phyloP scores from a whole-genome alignment of 768 basidiomycete genomes.

The Steccherinum ochraceum region DNA sequence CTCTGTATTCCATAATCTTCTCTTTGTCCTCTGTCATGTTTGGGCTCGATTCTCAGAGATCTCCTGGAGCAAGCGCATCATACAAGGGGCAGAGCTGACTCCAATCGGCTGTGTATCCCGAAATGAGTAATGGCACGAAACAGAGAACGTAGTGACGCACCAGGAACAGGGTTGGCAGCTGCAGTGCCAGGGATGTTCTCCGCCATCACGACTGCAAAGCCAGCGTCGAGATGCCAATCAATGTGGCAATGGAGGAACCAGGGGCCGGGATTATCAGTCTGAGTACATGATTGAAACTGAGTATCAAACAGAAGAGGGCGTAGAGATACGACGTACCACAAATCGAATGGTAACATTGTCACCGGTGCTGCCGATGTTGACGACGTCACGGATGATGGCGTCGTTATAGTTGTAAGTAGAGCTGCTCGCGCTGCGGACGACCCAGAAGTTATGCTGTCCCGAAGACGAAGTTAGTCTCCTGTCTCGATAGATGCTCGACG shows the following conservation, averaged over 20 bases:
- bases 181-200: constrained; percentile 22
- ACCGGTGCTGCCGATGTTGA: constrained; percentile 9
- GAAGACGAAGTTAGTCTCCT: no score
- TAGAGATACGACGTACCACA: background rate
- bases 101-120: background rate
- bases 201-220: constrained; percentile 34
- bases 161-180: constrained; percentile 10
- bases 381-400: constrained; percentile 25
- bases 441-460: constrained; percentile 30
- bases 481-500: no score
- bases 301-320: no score
- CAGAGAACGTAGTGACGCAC: no score
- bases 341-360: constrained; percentile 12
- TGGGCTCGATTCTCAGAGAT: no score
- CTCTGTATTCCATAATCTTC: no score
- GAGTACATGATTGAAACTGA: no score
- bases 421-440: constrained; percentile 27
- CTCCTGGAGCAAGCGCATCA: no score
- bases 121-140: no score
- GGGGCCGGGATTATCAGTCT: constrained; percentile 10
- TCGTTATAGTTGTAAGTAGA: constrained; percentile 26
- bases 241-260: constrained; percentile 12
- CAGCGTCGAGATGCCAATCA: constrained; percentile 20
- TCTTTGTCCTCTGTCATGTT: no score
- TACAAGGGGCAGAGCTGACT: background rate